A percentile compares a stretch with the other conserved stretches of the same genome.
Evolutionary conservation across 2,329 filamentous ascomycete species (phyloP).

Genomic region (Fusarium buharicum): DNA sequence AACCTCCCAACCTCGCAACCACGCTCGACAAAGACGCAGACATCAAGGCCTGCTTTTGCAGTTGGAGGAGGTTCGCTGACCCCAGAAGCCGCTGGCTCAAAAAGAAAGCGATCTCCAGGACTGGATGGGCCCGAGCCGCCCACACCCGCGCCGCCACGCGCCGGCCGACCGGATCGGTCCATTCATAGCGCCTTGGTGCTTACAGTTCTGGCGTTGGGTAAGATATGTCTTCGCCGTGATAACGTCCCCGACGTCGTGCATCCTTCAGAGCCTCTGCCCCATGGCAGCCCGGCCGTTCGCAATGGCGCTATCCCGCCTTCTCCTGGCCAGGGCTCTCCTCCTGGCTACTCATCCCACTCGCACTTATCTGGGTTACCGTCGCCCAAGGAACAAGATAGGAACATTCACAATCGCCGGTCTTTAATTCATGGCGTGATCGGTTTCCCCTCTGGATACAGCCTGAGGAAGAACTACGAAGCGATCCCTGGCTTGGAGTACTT

Average conservation of each 20-base stretch:
- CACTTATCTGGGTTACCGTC: constrained; percentile 63
- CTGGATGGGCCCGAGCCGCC: constrained; percentile 50
- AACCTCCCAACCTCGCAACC: constrained; percentile 53
- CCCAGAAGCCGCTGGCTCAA: constrained; percentile 52
- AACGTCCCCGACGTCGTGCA: constrained; percentile 68
- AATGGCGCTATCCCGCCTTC: constrained; percentile 63
- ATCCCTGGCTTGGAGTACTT: constrained; percentile 93
- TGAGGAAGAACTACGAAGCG: constrained; percentile 76
- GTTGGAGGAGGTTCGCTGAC: constrained; percentile 44
- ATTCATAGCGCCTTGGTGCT: constrained; percentile 85
- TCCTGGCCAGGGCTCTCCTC: constrained; percentile 66
- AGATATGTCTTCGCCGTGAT: constrained; percentile 72
- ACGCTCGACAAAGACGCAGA: constrained; percentile 45
- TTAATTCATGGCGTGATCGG: constrained; percentile 60
- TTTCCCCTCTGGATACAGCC: constrained; percentile 44
- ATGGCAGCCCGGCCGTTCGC: constrained; percentile 54
- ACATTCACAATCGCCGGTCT: constrained; percentile 59
- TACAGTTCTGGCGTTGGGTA: constrained; percentile 85
- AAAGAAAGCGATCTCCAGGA: constrained; percentile 67
- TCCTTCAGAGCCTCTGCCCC: constrained; percentile 46
- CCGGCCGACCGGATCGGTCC: constrained; percentile 68
- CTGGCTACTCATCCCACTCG: constrained; percentile 56
- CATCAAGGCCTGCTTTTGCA: constrained; percentile 49
- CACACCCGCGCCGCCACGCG: constrained; percentile 51
- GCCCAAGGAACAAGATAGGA: constrained; percentile 62